phyloP scores from a whole-genome alignment of 352 stramenopile genomes.

The Pythium coloratum region DNA sequence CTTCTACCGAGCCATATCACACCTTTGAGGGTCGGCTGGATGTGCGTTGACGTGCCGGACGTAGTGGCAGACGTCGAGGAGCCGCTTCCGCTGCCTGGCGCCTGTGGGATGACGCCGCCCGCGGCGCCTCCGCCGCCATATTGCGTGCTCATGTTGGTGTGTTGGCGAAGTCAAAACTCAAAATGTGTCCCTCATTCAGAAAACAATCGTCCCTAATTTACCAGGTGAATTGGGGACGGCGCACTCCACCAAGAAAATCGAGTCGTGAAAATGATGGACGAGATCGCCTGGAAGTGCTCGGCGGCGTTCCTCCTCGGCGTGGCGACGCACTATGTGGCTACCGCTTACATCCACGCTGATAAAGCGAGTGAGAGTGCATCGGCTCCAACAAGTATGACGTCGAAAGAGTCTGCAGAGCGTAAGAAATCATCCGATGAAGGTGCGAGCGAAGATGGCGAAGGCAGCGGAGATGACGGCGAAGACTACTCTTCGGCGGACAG shows the following conservation, averaged over 20 bases:
- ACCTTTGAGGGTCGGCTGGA: slow-evolving; percentile 85
- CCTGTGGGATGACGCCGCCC: slow-evolving; percentile 19
- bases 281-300: slow-evolving; percentile 79
- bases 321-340: slow-evolving; percentile 64
- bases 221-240: slow-evolving; percentile 1
- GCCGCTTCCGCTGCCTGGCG: slow-evolving; percentile 25
- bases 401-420: slow-evolving; percentile 10
- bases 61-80: not conserved
- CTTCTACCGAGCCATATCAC: not conserved
- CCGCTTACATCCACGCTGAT: slow-evolving; percentile 35
- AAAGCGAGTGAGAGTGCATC: not conserved
- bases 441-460: slow-evolving; percentile 2
- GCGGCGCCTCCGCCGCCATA: slow-evolving; percentile 12
- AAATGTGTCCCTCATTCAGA: slow-evolving; percentile 16
- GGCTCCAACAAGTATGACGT: not conserved
- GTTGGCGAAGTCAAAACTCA: slow-evolving; percentile 1
- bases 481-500: slow-evolving; percentile 43
- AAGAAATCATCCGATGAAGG: slow-evolving; percentile 10
- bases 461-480: slow-evolving; percentile 13
- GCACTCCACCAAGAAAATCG: not conserved
- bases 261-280: slow-evolving; percentile 36
- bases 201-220: slow-evolving; percentile 6
- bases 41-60: slow-evolving; percentile 13
- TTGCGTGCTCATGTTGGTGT: slow-evolving; percentile 23
- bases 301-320: slow-evolving; percentile 70